Conservation (phyloP, 352 stramenopile species). For the Globisporangium paddicum region DNA sequence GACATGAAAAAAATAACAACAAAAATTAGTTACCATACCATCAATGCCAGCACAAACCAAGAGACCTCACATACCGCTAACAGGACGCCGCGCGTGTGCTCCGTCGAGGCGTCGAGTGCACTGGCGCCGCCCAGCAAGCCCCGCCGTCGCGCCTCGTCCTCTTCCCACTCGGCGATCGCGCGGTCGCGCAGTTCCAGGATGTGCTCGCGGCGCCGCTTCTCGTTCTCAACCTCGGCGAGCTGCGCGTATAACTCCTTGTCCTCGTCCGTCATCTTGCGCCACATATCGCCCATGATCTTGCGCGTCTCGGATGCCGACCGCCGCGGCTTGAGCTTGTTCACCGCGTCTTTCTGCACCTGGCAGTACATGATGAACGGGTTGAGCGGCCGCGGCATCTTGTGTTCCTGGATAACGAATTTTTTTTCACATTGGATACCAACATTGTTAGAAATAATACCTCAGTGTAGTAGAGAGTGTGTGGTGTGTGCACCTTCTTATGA, state of each 20-base stretch:
- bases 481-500: constrained; percentile 16
- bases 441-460: background rate
- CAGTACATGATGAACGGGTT: constrained; percentile 85
- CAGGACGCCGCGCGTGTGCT: constrained; percentile 61
- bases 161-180: constrained; percentile 70
- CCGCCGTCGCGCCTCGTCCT: constrained; percentile 62
- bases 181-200: constrained; percentile 67
- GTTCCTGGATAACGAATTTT: too few species aligned
- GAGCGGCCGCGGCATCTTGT: constrained; percentile 55
- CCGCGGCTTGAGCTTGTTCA: constrained; percentile 41
- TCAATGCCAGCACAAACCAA: background rate
- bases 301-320: constrained; percentile 65
- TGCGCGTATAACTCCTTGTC: constrained; percentile 79
- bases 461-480: too few species aligned
- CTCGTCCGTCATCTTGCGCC: constrained; percentile 76
- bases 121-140: constrained; percentile 52
- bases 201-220: constrained; percentile 69
- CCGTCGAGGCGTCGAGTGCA: constrained; percentile 47
- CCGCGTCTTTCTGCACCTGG: constrained; percentile 67
- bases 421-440: background rate
- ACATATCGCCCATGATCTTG: constrained; percentile 83
- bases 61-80: constrained; percentile 37
- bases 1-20: background rate
- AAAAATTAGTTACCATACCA: background rate
- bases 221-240: constrained; percentile 72